These are phyloP conservation scores for Carex arenaria DNA, from an alignment of 202 grass and related monocot genomes.

Conservation along the genomic window DNA sequence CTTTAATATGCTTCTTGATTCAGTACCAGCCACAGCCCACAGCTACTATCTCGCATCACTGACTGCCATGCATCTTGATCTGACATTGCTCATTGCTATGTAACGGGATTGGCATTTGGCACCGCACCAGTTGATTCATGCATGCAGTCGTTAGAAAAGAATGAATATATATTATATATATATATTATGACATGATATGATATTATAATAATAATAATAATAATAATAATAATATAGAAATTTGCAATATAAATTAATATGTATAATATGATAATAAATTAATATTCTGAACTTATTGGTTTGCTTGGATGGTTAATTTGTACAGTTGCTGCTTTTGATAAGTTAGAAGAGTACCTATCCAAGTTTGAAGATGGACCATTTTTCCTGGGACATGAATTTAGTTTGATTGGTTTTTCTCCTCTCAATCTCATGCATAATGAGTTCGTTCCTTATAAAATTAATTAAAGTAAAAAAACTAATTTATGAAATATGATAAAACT, in stretches of 20 bases:
- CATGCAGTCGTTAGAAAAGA: too few species aligned
- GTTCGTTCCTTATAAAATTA: background rate
- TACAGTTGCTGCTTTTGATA: slow-evolving; percentile 63
- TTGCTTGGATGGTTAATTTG: background rate
- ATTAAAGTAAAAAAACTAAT: background rate
- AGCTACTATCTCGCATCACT: background rate
- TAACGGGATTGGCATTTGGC: too few species aligned
- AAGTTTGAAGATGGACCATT: slow-evolving; percentile 69
- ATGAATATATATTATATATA: too few species aligned
- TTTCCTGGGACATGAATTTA: slow-evolving; percentile 66
- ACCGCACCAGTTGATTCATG: too few species aligned
- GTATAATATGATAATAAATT: background rate
- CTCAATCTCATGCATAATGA: background rate
- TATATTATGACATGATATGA: background rate
- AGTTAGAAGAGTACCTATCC: slow-evolving; percentile 57
- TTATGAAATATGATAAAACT: too few species aligned
- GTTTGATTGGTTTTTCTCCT: slow-evolving; percentile 38
- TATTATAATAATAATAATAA: background rate
- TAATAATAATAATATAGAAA: too few species aligned
- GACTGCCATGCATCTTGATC: background rate
- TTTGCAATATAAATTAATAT: too few species aligned
- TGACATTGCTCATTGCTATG: too few species aligned
- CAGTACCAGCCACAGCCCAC: slow-evolving; percentile 19
- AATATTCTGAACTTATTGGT: background rate
- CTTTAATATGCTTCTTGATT: background rate